phyloP scores from a whole-genome alignment of 2,329 filamentous ascomycete species.

The Thermoascus crustaceus region DNA sequence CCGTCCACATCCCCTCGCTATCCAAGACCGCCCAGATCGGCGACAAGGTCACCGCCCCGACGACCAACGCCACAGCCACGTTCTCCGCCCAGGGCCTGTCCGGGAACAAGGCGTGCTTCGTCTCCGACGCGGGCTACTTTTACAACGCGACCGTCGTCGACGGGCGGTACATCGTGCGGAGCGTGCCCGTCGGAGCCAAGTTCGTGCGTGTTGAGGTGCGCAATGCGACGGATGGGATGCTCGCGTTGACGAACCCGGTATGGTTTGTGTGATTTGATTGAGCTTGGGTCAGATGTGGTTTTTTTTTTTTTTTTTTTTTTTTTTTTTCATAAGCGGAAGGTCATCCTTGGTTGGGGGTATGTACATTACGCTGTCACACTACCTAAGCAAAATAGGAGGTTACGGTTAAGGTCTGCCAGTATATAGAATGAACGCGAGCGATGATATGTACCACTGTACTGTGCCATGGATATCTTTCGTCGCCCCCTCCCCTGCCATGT shows the following conservation, averaged over 20 bases:
- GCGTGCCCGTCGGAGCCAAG: conserved; percentile 1
- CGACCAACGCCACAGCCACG: neutral
- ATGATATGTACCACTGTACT: too few relatives aligned
- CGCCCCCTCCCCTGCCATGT: too few relatives aligned
- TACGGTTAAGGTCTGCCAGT: too few relatives aligned
- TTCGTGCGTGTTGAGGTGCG: conserved; percentile 13
- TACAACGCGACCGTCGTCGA: conserved; percentile 8
- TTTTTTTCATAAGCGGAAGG: too few relatives aligned
- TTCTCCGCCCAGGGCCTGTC: conserved; percentile 7
- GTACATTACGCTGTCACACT: too few relatives aligned
- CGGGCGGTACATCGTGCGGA: conserved; percentile 3
- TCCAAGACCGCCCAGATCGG: conserved; percentile 5
- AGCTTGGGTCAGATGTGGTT: too few relatives aligned
- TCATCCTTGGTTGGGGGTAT: too few relatives aligned
- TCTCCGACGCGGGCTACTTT: conserved; percentile 11
- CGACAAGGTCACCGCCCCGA: neutral
- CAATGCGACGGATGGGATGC: conserved; percentile 8
- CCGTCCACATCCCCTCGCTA: conserved; percentile 2
- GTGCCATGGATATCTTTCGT: too few relatives aligned
- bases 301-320: too few relatives aligned
- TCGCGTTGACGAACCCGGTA: conserved; percentile 13
- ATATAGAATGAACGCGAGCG: too few relatives aligned
- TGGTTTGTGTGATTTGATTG: too few relatives aligned
- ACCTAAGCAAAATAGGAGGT: too few relatives aligned
- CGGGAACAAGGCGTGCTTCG: conserved; percentile 8